A percentile compares a stretch with the other conserved stretches of the same genome.
Evolutionary conservation across 345 rosid species (phyloP).

Genomic region (Eucalyptus albens): DNA sequence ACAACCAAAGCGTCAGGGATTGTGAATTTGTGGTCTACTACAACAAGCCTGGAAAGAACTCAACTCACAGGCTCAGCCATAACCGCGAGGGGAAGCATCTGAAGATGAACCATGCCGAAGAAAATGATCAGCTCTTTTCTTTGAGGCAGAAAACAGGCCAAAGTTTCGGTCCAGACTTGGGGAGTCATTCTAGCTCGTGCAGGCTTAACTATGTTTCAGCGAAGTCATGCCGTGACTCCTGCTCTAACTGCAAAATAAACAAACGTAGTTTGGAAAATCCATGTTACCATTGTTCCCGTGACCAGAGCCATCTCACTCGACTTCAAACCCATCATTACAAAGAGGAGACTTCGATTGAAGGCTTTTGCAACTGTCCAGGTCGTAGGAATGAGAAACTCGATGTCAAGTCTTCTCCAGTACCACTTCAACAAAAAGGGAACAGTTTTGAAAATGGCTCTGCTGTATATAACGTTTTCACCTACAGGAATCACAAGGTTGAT

Average conservation of each 20-base stretch:
- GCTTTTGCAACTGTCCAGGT: neutral
- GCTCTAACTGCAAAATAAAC: neutral
- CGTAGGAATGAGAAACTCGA: neutral
- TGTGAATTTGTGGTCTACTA: slow-evolving; percentile 18
- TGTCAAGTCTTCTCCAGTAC: neutral
- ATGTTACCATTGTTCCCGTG: neutral
- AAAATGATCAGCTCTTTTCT: neutral
- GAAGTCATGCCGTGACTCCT: neutral
- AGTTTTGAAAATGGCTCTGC: slow-evolving; percentile 4
- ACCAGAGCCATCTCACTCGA: neutral
- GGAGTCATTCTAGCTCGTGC: neutral
- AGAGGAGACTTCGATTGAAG: neutral
- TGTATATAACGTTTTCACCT: slow-evolving; percentile 1
- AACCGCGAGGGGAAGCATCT: neutral
- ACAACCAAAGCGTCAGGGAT: slow-evolving; percentile 9
- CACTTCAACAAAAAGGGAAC: neutral
- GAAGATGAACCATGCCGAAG: neutral
- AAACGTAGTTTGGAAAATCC: slow-evolving; percentile 14
- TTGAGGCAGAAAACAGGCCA: neutral
- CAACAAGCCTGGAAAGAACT: slow-evolving; percentile 4
- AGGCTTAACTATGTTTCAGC: neutral
- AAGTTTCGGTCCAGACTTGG: neutral
- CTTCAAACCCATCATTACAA: neutral
- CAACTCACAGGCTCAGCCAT: slow-evolving; percentile 5
- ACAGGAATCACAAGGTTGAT: neutral